Evolutionary conservation across 495 filamentous ascomycete species (phyloP), one percentile per base, ranked within the genome.

Genomic region (Talaromyces borbonicus): DNA sequence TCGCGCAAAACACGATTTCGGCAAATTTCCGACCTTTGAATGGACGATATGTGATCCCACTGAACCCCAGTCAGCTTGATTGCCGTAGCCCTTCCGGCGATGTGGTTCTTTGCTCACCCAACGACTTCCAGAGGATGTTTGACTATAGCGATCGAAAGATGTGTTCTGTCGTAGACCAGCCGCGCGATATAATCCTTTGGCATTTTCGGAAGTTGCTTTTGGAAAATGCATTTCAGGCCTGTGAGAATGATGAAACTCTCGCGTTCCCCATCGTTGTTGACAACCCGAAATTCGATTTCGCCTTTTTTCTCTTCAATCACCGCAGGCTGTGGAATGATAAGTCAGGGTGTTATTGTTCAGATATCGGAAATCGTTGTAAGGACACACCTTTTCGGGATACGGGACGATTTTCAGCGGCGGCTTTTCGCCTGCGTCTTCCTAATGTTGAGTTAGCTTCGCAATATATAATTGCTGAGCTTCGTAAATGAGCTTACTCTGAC

Each of bases 131-230:
- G 63, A 2, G 90, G 90, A 55, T 93, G 89, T 69, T 96, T 97
- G 43, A 98, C 86, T 54, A 98, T 97, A 19, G 93, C 92, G 53
- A 98, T 95, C 4, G 86, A 93, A 25, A 96, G 60, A 72, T 98
- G 92, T 16, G 92, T 95, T 24, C 92, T 80, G 65, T 98, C 92
- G 62, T 98, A 98, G 23, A 98, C 92, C 6, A 98, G 77, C 19
- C 92, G 80, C 15, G 92, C 92, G 49, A 98, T 97, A 60, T 98
- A 98, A 55, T 97, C 90, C 64, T 95, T 95, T 1, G 92, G 92
- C 92, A 98, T 98, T 65, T 97, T 97, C 1, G 92, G 92, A 0
- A 98, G 74, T 52, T 98, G 92, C 49, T 98, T 97, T 62, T 98
- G 92, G 57, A 98, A 98, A 43, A 98, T 95, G 57, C 89, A 95